Evolutionary conservation across 805 yeast species (phyloP).

Genomic region (Yamadazyma endophytica): DNA sequence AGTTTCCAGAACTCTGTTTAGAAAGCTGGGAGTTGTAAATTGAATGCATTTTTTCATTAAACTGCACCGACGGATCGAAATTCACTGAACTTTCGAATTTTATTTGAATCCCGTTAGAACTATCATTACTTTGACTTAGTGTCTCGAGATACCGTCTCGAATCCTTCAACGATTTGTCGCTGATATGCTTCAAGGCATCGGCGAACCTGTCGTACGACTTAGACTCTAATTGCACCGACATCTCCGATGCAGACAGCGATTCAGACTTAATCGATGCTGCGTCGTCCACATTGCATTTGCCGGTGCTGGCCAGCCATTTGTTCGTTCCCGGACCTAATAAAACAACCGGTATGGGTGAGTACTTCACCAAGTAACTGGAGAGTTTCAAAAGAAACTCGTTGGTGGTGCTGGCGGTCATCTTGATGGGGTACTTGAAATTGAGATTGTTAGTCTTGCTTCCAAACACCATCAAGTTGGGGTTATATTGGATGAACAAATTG

Average conservation of each 20-base stretch:
- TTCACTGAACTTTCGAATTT: constrained; percentile 5
- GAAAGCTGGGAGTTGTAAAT: constrained; percentile 24
- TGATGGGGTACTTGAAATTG: constrained; percentile 39
- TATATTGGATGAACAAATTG: constrained; percentile 37
- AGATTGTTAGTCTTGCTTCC: constrained; percentile 38
- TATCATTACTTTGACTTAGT: neutral
- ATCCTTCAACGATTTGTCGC: constrained; percentile 24
- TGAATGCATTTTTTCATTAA: constrained; percentile 31
- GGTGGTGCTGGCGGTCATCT: constrained; percentile 18
- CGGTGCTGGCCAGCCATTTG: no score
- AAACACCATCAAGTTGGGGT: constrained; percentile 32
- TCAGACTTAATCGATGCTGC: no score
- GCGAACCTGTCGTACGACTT: no score
- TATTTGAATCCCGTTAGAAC: constrained; percentile 13
- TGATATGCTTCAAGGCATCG: constrained; percentile 10
- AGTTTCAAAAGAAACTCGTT: constrained; percentile 30
- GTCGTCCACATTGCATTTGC: no score
- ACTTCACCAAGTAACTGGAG: constrained; percentile 34
- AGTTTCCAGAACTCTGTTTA: constrained; percentile 4
- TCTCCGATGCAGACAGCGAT: no score
- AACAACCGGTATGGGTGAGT: constrained; percentile 36
- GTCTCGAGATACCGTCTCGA: constrained; percentile 18
- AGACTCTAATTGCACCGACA: no score
- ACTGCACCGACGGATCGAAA: constrained; percentile 16
- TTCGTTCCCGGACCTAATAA: no score